phyloP scores from a whole-genome alignment of 805 yeast genomes.

The baker's yeast (Saccharomyces cerevisiae) region DNA sequence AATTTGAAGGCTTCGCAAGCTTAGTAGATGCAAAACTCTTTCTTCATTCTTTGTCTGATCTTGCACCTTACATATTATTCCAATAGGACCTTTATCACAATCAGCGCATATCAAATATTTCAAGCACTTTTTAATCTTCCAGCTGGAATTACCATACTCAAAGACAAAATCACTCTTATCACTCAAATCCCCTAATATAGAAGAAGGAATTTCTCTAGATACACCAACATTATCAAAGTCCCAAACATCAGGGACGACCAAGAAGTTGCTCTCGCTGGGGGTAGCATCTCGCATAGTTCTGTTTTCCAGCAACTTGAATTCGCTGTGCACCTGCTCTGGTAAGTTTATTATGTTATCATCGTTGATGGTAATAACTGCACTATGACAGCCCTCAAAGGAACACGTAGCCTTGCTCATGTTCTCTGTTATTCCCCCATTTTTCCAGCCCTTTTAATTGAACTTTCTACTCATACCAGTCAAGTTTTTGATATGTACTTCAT shows the following conservation, averaged over 20 bases:
- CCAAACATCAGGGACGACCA: slow-evolving; percentile 55
- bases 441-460: background rate
- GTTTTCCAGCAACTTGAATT: slow-evolving; percentile 17
- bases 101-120: slow-evolving; percentile 62
- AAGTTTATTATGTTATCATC: slow-evolving; percentile 5
- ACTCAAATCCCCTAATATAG: background rate
- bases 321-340: slow-evolving; percentile 8
- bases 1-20: slow-evolving; percentile 35
- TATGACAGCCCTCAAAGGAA: slow-evolving; percentile 19
- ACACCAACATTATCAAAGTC: slow-evolving; percentile 76
- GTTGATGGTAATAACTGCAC: slow-evolving; percentile 13
- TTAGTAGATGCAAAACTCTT: slow-evolving; percentile 36
- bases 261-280: slow-evolving; percentile 26
- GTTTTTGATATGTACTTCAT: background rate
- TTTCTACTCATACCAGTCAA: background rate
- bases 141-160: slow-evolving; percentile 14
- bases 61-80: slow-evolving; percentile 44
- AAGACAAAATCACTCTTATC: slow-evolving; percentile 19
- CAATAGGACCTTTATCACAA: slow-evolving; percentile 73
- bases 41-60: slow-evolving; percentile 10
- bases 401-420: slow-evolving; percentile 19
- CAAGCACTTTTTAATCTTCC: slow-evolving; percentile 33
- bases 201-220: slow-evolving; percentile 35
- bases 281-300: background rate
- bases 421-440: background rate